Conservation (phyloP, 495 filamentous ascomycete genomes). For the Aspergillus mulundensis region DNA sequence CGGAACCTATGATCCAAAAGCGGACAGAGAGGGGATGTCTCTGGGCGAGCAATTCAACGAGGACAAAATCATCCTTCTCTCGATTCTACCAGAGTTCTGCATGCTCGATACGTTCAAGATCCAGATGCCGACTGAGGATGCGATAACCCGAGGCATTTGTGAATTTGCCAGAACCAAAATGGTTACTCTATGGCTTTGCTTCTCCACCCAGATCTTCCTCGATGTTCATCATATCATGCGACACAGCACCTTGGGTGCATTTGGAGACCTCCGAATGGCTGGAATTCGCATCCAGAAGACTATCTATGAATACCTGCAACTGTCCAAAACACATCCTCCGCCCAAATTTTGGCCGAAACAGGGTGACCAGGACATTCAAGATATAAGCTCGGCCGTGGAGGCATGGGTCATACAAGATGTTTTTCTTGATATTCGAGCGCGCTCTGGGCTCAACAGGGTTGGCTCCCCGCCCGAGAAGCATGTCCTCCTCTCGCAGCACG, state of each 20-base stretch:
- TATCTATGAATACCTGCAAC: conserved; percentile 23
- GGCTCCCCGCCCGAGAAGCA: conserved; percentile 23
- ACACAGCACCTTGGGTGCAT: conserved; percentile 21
- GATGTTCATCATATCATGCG: conserved; percentile 33
- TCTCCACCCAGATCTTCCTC: conserved; percentile 30
- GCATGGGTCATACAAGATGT: conserved; percentile 25
- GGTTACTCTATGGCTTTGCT: conserved; percentile 27
- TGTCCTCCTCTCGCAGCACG: conserved; percentile 26
- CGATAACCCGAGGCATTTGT: conserved; percentile 27
- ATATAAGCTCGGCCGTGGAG: conserved; percentile 16
- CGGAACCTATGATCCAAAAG: conserved; percentile 27
- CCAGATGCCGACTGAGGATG: conserved; percentile 22
- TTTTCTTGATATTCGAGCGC: conserved; percentile 19
- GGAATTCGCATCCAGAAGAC: conserved; percentile 28
- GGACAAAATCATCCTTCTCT: conserved; percentile 29
- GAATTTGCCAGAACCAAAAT: conserved; percentile 26
- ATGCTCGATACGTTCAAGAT: conserved; percentile 24
- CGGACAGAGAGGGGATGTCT: conserved; percentile 27
- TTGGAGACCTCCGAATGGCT: conserved; percentile 27
- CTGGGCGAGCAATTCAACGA: conserved; percentile 27
- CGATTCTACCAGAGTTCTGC: conserved; percentile 30
- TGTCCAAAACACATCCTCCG: conserved; percentile 22
- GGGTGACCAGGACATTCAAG: conserved; percentile 23
- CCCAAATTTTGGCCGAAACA: conserved; percentile 28
- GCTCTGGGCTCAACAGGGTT: neutral